phyloP scores from a whole-genome alignment of 139 green algal genomes.

The Tetratostichococcus sp. region DNA sequence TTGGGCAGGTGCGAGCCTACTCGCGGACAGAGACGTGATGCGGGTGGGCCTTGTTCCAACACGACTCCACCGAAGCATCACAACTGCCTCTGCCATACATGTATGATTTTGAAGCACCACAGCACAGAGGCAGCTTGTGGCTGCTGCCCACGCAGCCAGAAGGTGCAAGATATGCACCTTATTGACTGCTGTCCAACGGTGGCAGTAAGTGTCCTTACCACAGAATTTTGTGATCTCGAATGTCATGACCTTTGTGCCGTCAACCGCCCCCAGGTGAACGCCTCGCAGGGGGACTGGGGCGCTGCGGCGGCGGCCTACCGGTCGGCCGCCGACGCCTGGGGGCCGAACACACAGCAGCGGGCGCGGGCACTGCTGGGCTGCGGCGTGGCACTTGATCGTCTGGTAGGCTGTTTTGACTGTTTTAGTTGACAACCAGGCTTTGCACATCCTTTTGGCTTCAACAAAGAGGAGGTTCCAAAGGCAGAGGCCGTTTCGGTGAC shows the following conservation, averaged over 20 bases:
- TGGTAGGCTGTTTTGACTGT: not conserved
- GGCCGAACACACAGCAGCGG: not conserved
- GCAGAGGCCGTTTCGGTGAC: too few relatives aligned
- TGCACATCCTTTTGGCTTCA: not conserved
- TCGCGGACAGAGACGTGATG: not conserved
- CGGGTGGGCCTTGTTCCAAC: too few relatives aligned
- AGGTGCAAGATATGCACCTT: not conserved
- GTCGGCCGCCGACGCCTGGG: conserved; percentile 9
- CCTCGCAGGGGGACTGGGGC: conserved; percentile 32
- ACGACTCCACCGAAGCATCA: too few relatives aligned
- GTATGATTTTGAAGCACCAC: too few relatives aligned
- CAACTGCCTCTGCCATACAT: too few relatives aligned
- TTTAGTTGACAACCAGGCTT: not conserved
- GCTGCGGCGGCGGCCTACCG: conserved; percentile 21
- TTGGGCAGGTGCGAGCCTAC: conserved; percentile 26
- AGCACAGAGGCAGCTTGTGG: too few relatives aligned
- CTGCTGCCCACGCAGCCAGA: too few relatives aligned
- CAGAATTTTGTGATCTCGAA: too few relatives aligned
- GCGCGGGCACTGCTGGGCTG: not conserved
- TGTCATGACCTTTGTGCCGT: too few relatives aligned
- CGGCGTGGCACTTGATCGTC: not conserved
- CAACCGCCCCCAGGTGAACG: not conserved
- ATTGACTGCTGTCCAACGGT: too few relatives aligned
- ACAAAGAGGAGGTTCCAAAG: too few relatives aligned
- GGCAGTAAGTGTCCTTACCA: too few relatives aligned